Evolutionary conservation across 768 basidiomycete genomes (phyloP).

Genomic region (Mycena kentingensis): DNA sequence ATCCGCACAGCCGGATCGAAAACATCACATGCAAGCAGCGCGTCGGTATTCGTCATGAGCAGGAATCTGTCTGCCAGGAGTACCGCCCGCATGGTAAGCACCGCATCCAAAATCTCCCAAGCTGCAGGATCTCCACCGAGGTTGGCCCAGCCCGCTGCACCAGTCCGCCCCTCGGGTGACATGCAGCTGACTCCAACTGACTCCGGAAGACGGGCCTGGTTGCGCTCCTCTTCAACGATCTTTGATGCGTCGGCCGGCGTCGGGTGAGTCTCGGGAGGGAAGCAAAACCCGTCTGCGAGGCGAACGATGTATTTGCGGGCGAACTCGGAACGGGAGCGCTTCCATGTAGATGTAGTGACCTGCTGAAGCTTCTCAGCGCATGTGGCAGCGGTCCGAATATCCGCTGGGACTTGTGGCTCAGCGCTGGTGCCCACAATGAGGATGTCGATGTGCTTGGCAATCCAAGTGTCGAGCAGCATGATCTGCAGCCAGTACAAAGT

Average conservation of each 20-base stretch:
- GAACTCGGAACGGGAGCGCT: constrained; percentile 6
- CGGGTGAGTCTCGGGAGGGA: too few species aligned
- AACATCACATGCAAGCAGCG: constrained; percentile 7
- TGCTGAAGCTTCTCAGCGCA: background rate
- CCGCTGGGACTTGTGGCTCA: constrained; percentile 19
- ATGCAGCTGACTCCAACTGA: constrained; percentile 14
- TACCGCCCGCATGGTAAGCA: constrained; percentile 15
- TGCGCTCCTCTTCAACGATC: background rate
- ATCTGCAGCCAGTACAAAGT: constrained; percentile 23
- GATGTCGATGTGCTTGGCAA: constrained; percentile 19
- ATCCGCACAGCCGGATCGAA: constrained; percentile 20
- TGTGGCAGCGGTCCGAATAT: background rate
- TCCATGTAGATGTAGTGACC: constrained; percentile 10
- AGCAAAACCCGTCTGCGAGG: constrained; percentile 18
- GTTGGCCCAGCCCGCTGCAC: constrained; percentile 4
- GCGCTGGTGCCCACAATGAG: constrained; percentile 8
- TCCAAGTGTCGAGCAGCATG: constrained; percentile 27
- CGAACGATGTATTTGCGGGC: constrained; percentile 7
- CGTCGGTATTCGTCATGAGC: constrained; percentile 16
- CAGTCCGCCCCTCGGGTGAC: background rate
- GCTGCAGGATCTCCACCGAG: constrained; percentile 10
- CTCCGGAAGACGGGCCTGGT: too few species aligned
- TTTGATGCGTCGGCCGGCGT: too few species aligned
- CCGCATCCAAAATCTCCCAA: constrained; percentile 16
- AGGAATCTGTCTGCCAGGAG: constrained; percentile 16